Conservation (phyloP, 2,329 filamentous ascomycete species). For the Apiospora malaysiana region DNA sequence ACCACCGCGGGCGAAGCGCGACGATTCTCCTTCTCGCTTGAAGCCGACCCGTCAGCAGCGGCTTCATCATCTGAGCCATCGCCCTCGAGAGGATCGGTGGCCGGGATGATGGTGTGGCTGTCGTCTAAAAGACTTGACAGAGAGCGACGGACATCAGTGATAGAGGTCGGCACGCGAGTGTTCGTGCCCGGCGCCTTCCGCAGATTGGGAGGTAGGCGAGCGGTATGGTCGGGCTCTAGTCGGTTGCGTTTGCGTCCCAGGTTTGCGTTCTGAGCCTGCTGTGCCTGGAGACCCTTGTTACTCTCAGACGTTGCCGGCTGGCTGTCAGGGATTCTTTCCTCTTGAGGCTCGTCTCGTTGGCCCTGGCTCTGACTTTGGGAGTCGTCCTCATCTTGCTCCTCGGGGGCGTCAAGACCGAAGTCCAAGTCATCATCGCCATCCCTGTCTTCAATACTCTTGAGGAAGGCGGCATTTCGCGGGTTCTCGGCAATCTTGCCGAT, state of each 20-base stretch:
- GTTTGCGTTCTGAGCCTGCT: conserved; percentile 38
- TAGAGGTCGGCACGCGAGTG: conserved; percentile 71
- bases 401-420: conserved; percentile 57
- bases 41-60: conserved; percentile 31
- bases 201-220: conserved; percentile 62
- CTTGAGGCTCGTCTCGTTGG: conserved; percentile 22
- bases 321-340: conserved; percentile 54
- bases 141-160: conserved; percentile 83
- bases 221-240: conserved; percentile 35
- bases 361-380: conserved; percentile 45
- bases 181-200: conserved; percentile 63
- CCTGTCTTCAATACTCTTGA: conserved; percentile 86
- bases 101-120: conserved; percentile 49
- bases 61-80: conserved; percentile 59
- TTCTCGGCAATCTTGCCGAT: conserved; percentile 90
- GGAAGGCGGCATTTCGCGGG: conserved; percentile 87
- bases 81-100: conserved; percentile 53
- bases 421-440: conserved; percentile 79
- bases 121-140: conserved; percentile 74
- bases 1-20: conserved; percentile 48
- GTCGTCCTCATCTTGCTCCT: conserved; percentile 42
- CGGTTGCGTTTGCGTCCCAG: conserved; percentile 38
- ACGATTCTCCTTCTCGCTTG: conserved; percentile 57
- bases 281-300: conserved; percentile 32
- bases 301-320: conserved; percentile 47